Evolutionary conservation across 2,329 filamentous ascomycete species (phyloP), one percentile per base, ranked within the genome.

Genomic region (Paracamarosporium sp.): DNA sequence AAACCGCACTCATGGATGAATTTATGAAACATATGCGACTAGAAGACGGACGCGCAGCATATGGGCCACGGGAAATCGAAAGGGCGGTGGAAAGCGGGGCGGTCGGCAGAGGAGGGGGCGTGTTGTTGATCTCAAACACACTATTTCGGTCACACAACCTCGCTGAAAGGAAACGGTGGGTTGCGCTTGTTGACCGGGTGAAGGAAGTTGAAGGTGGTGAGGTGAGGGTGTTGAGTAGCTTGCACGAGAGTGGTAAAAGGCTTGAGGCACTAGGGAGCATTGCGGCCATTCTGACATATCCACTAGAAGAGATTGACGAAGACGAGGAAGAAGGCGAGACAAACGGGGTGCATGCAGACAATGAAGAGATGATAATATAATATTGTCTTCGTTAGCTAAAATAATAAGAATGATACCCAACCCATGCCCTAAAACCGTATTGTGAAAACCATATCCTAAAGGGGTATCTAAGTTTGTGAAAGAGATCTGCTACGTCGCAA

Each of bases 171-270:
- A 91, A 89, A 73, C 86, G 88, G 62, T 98, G 93, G 83, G 94
- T 98, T 1, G 81, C 81, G 8, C 82, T 98, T 44, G 93, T 98
- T 3, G 94, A 98, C 74, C 89, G 88, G 61, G 94, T 98, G n/a
- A 87, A 88, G 63, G 88, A 88, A 52, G 79, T 82, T 3, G 89
- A 92, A 62, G 95, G 94, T 5, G 95, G 94, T 1, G 93, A 97
- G 64, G 91, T 92, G 0, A 83, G 91, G 53, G 86, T 98, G n/a
- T 79, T 98, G 27, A 98, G 94, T 76, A 93, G 91, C 68, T 90
- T 96, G 70, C 94, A 98, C 76, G 94, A 97, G 80, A 97, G 93
- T 74, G 95, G 95, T 0, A 90, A 90, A 79, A 83, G 93, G 58
- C 78, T 99, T 13, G 91, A 93, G 64, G 90, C 88, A 12, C 76